Evolutionary conservation across 495 filamentous ascomycete genomes (phyloP).

Genomic region (Podospora anserina): DNA sequence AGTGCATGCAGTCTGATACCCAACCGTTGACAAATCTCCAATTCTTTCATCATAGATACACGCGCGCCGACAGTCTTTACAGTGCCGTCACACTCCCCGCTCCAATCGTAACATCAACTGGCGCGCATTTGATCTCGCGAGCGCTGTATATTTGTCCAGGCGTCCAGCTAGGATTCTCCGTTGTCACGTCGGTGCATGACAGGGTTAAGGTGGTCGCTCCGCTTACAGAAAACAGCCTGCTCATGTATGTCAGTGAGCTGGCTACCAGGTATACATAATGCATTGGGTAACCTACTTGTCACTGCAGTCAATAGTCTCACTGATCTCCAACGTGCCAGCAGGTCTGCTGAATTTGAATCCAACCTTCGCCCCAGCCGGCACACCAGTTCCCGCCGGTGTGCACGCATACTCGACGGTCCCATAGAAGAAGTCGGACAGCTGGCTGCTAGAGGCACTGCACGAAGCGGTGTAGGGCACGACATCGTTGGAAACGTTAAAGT

Average conservation of each 20-base stretch:
- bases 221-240: slow-evolving; percentile 30
- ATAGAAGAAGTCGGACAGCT: slow-evolving; percentile 44
- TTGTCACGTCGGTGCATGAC: slow-evolving; percentile 36
- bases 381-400: slow-evolving; percentile 13
- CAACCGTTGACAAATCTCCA: not conserved
- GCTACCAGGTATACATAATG: no score
- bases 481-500: slow-evolving; percentile 45
- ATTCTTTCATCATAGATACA: not conserved
- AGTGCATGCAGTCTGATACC: not conserved
- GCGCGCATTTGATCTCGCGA: slow-evolving; percentile 34
- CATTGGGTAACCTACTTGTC: slow-evolving; percentile 10
- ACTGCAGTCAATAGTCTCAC: slow-evolving; percentile 34
- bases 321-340: slow-evolving; percentile 33
- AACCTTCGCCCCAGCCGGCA: slow-evolving; percentile 11
- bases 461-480: slow-evolving; percentile 26
- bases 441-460: slow-evolving; percentile 39
- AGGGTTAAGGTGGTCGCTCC: slow-evolving; percentile 35
- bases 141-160: slow-evolving; percentile 40
- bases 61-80: not conserved
- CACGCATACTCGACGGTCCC: slow-evolving; percentile 38
- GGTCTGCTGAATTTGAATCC: slow-evolving; percentile 37
- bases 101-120: slow-evolving; percentile 19
- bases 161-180: slow-evolving; percentile 40
- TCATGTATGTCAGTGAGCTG: slow-evolving; percentile 19
- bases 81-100: not conserved